Conservation (phyloP, 192 early-diverging fungal genomes). For the Mortierella alpina region DNA sequence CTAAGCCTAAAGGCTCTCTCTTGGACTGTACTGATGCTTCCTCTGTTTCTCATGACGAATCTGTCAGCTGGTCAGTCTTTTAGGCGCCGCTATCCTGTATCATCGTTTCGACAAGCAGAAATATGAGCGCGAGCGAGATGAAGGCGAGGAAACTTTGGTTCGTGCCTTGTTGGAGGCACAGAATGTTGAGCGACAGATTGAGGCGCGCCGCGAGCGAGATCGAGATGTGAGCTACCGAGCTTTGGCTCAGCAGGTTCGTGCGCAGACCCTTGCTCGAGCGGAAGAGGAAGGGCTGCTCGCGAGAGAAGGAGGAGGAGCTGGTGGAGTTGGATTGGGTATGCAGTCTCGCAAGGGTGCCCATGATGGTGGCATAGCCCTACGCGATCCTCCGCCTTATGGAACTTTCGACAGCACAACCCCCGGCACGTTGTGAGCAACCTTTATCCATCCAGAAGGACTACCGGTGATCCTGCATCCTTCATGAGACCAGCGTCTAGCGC, state of each 20-base stretch:
- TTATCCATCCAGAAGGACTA: no score
- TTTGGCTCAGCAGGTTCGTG: slow-evolving; percentile 30
- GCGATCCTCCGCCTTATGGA: slow-evolving; percentile 41
- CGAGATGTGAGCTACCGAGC: slow-evolving; percentile 16
- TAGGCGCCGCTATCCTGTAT: slow-evolving; percentile 43
- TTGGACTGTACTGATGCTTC: neutral
- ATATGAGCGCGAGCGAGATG: slow-evolving; percentile 22
- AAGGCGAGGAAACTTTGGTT: slow-evolving; percentile 26
- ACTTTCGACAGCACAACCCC: slow-evolving; percentile 13
- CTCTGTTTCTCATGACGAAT: neutral
- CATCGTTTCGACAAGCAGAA: slow-evolving; percentile 43
- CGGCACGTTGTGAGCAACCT: neutral
- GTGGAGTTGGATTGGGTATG: neutral
- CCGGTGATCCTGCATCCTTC: no score
- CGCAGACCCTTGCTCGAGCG: slow-evolving; percentile 29
- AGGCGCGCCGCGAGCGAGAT: slow-evolving; percentile 28
- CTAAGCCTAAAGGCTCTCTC: neutral
- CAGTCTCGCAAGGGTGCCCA: neutral
- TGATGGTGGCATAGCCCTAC: slow-evolving; percentile 1
- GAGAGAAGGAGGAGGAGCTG: no score
- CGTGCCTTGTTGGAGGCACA: slow-evolving; percentile 43
- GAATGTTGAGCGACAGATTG: slow-evolving; percentile 36
- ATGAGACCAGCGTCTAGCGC: no score
- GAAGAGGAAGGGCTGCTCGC: slow-evolving; percentile 22
- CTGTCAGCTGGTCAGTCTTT: slow-evolving; percentile 33